These are phyloP conservation scores for Casuarina glauca DNA, from an alignment of 306 rosid genomes.

Conservation along the genomic window DNA sequence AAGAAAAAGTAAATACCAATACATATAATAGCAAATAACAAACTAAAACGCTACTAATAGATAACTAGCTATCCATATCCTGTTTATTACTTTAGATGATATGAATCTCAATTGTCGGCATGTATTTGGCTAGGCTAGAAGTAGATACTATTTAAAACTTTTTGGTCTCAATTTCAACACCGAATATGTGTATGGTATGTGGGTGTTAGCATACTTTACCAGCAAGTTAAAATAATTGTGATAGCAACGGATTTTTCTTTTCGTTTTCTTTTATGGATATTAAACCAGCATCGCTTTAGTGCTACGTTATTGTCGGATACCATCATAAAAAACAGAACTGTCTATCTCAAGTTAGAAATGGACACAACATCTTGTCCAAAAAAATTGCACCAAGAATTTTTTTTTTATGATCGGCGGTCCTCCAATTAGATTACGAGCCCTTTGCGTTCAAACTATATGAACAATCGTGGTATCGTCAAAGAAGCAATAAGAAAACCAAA, in stretches of 20 bases:
- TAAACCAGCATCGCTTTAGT: not conserved
- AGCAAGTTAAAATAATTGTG: not conserved
- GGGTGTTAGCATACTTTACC: not conserved
- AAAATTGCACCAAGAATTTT: not conserved
- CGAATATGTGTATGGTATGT: no score
- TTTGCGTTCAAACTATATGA: not conserved
- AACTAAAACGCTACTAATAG: no score
- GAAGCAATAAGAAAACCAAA: not conserved
- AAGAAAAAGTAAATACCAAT: no score
- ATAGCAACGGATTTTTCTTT: not conserved
- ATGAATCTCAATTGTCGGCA: no score
- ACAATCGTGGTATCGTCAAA: not conserved
- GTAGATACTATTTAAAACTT: no score
- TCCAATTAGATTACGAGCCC: not conserved
- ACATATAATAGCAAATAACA: no score
- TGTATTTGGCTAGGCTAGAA: no score
- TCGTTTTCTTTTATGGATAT: not conserved
- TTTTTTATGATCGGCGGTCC: not conserved
- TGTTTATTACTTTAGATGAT: no score
- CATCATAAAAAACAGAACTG: not conserved
- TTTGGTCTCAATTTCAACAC: no score
- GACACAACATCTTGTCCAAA: not conserved
- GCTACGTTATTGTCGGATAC: not conserved
- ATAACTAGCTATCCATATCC: no score
- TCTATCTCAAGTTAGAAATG: not conserved